Evolutionary conservation across 2,329 filamentous ascomycete genomes (phyloP).

Genomic region (Ophiostoma quercus): DNA sequence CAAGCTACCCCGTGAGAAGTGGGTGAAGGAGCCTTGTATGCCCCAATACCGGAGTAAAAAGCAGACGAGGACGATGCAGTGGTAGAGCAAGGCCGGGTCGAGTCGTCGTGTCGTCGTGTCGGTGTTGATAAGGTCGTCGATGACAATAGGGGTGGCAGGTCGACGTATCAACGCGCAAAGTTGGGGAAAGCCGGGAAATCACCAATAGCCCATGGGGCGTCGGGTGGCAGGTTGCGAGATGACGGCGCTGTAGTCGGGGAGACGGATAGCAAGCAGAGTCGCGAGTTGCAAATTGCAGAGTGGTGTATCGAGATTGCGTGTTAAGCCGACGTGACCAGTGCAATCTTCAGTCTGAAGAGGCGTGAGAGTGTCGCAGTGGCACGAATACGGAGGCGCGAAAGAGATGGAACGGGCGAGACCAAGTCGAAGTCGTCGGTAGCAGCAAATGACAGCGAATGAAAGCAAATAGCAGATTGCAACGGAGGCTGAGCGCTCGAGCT

Average conservation of each 20-base stretch:
- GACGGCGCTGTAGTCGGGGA: neutral
- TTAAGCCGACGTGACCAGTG: neutral
- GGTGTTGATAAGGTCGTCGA: neutral
- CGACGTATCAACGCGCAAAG: neutral
- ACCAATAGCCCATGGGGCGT: constrained; percentile 12
- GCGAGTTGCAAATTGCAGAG: neutral
- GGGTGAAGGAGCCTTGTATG: neutral
- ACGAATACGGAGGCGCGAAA: neutral
- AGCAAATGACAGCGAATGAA: neutral
- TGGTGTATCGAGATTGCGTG: neutral
- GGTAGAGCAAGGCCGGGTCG: neutral
- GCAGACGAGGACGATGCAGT: neutral
- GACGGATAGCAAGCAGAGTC: neutral
- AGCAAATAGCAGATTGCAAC: neutral
- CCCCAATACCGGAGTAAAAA: neutral
- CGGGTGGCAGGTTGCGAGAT: neutral
- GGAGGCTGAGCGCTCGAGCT: constrained; percentile 6
- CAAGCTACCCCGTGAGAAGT: constrained; percentile 1
- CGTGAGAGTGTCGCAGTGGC: neutral
- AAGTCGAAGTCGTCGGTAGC: neutral
- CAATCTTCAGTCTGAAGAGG: neutral
- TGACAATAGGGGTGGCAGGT: neutral
- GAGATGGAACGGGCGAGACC: neutral
- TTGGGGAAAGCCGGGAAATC: constrained; percentile 19
- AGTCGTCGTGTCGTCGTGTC: neutral